Percentiles rank a stretch among this genome's conserved stretches.
Evolutionary conservation across 2,329 filamentous ascomycete species (phyloP).

Genomic region (Pseudogymnoascus sp.): DNA sequence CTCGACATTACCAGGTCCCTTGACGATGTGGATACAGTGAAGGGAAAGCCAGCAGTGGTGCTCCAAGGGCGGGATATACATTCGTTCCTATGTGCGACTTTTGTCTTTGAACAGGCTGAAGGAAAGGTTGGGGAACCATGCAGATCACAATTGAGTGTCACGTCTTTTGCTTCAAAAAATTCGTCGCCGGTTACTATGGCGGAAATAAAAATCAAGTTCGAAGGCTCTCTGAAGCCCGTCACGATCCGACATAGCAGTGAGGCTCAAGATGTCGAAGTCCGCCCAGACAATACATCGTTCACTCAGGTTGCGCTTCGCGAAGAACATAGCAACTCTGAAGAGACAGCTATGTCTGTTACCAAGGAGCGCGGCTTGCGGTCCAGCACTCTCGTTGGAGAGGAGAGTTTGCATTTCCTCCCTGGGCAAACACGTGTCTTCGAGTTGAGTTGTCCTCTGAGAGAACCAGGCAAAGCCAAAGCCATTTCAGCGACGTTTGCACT

Average conservation of each 20-base stretch:
- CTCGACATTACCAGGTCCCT: constrained; percentile 55
- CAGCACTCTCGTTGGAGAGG: constrained; percentile 41
- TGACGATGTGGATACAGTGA: constrained; percentile 37
- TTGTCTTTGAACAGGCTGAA: constrained; percentile 51
- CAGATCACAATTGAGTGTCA: constrained; percentile 50
- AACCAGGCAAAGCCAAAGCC: constrained; percentile 70
- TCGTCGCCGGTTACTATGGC: constrained; percentile 46
- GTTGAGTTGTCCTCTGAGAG: constrained; percentile 66
- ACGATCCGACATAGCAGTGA: constrained; percentile 33
- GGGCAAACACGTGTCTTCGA: constrained; percentile 64
- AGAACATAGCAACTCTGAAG: not conserved
- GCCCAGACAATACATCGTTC: constrained; percentile 15
- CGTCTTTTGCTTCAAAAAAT: constrained; percentile 47
- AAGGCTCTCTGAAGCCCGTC: constrained; percentile 51
- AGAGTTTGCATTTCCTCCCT: constrained; percentile 59
- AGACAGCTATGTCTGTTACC: not conserved
- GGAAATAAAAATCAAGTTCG: constrained; percentile 47
- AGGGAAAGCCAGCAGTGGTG: constrained; percentile 42
- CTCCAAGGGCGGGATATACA: constrained; percentile 44
- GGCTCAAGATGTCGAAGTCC: constrained; percentile 8
- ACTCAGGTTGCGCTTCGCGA: constrained; percentile 9
- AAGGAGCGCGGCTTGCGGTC: not conserved
- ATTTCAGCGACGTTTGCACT: constrained; percentile 56
- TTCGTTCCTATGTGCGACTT: constrained; percentile 49
- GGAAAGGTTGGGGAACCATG: constrained; percentile 55